Conservation (phyloP, 257 asterid genomes). For the Coffea eugenioides region DNA sequence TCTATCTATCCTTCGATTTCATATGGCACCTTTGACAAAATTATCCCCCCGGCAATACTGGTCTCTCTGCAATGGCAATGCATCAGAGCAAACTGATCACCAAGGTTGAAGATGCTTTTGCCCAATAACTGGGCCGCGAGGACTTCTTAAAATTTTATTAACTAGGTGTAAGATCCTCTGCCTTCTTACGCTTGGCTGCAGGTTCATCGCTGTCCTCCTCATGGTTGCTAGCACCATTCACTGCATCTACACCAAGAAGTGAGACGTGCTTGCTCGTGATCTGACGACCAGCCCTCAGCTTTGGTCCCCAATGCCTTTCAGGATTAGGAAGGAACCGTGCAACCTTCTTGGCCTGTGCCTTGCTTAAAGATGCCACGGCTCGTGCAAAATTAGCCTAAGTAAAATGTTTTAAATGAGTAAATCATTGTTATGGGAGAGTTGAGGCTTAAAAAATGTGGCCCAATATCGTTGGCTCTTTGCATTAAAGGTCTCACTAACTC, state of each 20-base stretch:
- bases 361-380: conserved; percentile 90
- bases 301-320: conserved; percentile 98
- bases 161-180: conserved; percentile 45
- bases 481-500: not conserved
- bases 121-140: conserved; percentile 15
- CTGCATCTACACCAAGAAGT: conserved; percentile 71
- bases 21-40: conserved; percentile 7
- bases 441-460: not conserved
- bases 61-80: conserved; percentile 53
- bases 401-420: not conserved
- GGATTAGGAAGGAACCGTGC: conserved; percentile 95
- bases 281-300: conserved; percentile 94
- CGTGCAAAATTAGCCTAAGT: conserved; percentile 88
- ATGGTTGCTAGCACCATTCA: conserved; percentile 39
- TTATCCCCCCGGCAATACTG: not conserved
- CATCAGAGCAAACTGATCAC: conserved; percentile 40
- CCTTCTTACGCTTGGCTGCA: conserved; percentile 84
- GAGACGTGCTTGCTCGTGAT: conserved; percentile 83
- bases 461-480: not conserved
- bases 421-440: not conserved
- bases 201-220: conserved; percentile 53
- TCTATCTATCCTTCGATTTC: conserved; percentile 5
- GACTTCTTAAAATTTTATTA: conserved; percentile 32
- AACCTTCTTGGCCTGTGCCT: conserved; percentile 91
- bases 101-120: conserved; percentile 21